Evolutionary conservation across 1,284 basidiomycete species (phyloP), one percentile per base, ranked within the genome.

Genomic region (Fomitopsis pinicola): DNA sequence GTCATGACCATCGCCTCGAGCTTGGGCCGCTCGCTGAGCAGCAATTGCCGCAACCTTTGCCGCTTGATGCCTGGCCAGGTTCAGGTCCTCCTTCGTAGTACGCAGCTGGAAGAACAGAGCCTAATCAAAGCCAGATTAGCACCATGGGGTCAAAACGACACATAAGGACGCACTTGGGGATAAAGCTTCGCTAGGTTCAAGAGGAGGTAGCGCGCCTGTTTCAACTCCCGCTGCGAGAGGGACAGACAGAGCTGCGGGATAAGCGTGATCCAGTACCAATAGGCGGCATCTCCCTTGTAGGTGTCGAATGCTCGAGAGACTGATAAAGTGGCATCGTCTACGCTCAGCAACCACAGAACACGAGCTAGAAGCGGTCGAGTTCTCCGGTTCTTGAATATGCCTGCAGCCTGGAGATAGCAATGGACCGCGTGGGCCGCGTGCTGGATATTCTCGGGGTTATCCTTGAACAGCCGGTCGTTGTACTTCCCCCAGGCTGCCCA

Each of bases 401-500:
- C 95, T 0, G 95, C 95, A 7, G 98, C 98, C 78, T 99, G 97
- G 22, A 99, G 83, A 76, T 99, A 99, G 76, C 97, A 98, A 73
- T 92, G 95, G 59, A 99, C 95, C 7, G 97, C 98, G 67, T 92
- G 94, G 2, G 91, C 92, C 1, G 95, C 97, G 63, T 88, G 79
- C 1, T 82, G 76, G 68, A 94, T 84, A 52, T 96, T 91, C 55
- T 68, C 78, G 22, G 92, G 88, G 40, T 82, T 79, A 59, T 95
- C 92, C 72, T 94, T 92, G 84, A 97, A 98, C 80, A 95, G 86
- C 58, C 88, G 86, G 75, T 99, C 97, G 71, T 92, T 97, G 77
- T 87, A 98, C 67, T 91, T 86, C 55, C 97, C 97, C 97, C 97
- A 99, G 71, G 98, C 95, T 7, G 94, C 95, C 98, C 97, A 99